phyloP scores from a whole-genome alignment of 495 filamentous ascomycete species.

The Hypomontagnella monticulosa region DNA sequence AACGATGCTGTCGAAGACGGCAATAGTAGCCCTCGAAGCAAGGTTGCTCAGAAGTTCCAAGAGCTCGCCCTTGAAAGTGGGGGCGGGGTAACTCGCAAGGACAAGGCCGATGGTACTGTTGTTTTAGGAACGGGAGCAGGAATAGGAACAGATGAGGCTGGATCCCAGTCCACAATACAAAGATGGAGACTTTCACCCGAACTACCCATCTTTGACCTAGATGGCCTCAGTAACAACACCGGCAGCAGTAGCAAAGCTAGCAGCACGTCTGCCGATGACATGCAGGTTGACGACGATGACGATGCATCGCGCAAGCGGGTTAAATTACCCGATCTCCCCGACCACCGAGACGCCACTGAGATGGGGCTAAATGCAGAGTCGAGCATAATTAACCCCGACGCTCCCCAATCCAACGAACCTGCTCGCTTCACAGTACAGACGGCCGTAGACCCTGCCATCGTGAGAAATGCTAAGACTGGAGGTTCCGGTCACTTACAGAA shows the following conservation, averaged over 20 bases:
- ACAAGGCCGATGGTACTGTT: slow-evolving; percentile 41
- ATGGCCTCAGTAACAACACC: slow-evolving; percentile 3
- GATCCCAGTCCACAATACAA: slow-evolving; percentile 23
- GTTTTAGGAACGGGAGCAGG: slow-evolving; percentile 17
- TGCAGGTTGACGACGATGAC: slow-evolving; percentile 41
- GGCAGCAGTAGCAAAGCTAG: slow-evolving; percentile 23
- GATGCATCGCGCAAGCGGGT: slow-evolving; percentile 50
- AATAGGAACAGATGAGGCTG: slow-evolving; percentile 29
- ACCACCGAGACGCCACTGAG: slow-evolving; percentile 30
- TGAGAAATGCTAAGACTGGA: slow-evolving; percentile 42
- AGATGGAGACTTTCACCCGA: slow-evolving; percentile 36
- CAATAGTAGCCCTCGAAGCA: slow-evolving; percentile 67
- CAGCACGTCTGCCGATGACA: slow-evolving; percentile 28
- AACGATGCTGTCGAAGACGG: slow-evolving; percentile 47
- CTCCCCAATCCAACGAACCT: slow-evolving; percentile 25
- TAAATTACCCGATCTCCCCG: slow-evolving; percentile 44
- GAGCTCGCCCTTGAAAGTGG: slow-evolving; percentile 66
- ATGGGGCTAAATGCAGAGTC: slow-evolving; percentile 10
- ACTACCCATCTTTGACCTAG: slow-evolving; percentile 31
- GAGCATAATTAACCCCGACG: neutral
- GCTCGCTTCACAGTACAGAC: slow-evolving; percentile 28
- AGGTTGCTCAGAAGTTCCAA: slow-evolving; percentile 71
- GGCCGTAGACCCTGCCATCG: slow-evolving; percentile 45
- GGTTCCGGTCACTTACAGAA: slow-evolving; percentile 38
- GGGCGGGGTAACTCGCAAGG: slow-evolving; percentile 50